Percentiles rank a stretch among this genome's conserved stretches.
These are phyloP conservation scores for Metarhizium anisopliae DNA, from an alignment of 2,329 filamentous ascomycete genomes.

Conservation along the genomic window DNA sequence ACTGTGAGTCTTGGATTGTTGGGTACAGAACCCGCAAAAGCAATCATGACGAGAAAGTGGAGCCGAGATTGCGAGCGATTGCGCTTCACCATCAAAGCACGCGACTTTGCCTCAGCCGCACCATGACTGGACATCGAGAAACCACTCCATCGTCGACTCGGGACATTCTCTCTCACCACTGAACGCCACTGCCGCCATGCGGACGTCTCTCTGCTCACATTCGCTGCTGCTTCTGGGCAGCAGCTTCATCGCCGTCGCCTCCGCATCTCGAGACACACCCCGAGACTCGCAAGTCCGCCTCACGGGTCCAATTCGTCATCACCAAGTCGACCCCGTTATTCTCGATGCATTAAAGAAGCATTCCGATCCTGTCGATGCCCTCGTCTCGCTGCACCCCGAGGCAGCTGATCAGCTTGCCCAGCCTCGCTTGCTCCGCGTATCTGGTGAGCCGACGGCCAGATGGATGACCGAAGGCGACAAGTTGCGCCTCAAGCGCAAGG, in stretches of 20 bases:
- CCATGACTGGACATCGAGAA: no score
- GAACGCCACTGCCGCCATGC: not conserved
- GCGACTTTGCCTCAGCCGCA: no score
- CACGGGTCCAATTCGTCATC: not conserved
- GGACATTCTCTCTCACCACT: no score
- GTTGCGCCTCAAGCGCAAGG: conserved; percentile 56
- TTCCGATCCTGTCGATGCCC: conserved; percentile 20
- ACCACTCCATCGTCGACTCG: no score
- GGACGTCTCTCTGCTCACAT: not conserved
- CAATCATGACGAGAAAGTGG: no score
- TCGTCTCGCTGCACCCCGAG: conserved; percentile 17
- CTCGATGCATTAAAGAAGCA: conserved; percentile 15
- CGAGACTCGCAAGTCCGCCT: not conserved
- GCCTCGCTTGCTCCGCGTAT: conserved; percentile 53
- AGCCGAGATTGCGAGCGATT: no score
- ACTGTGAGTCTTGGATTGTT: no score
- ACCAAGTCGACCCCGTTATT: conserved; percentile 14
- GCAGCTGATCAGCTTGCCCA: conserved; percentile 23
- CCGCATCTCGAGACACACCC: not conserved
- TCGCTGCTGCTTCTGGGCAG: conserved; percentile 1
- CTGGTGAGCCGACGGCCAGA: conserved; percentile 46
- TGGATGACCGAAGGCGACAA: conserved; percentile 70
- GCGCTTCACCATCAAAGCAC: no score
- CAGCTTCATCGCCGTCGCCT: not conserved
- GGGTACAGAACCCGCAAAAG: no score